Conservation (phyloP, 345 rosid genomes). For the Pistacia integerrima region DNA sequence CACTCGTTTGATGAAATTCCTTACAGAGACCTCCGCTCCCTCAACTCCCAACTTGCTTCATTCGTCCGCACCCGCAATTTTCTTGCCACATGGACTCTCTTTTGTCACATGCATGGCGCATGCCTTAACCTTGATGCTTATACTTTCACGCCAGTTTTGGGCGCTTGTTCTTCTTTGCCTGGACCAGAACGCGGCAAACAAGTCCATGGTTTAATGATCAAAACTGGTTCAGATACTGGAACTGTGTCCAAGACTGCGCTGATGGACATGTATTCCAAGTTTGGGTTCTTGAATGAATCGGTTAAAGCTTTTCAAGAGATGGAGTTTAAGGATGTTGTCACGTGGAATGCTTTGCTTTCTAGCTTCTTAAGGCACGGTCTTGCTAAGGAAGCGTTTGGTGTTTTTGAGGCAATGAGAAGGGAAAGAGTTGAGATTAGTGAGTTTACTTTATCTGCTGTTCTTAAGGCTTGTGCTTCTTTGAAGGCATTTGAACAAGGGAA, state of each 20-base stretch:
- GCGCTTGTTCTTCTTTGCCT: constrained; percentile 58
- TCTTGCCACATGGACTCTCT: constrained; percentile 57
- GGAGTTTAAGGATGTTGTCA: constrained; percentile 57
- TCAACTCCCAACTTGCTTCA: constrained; percentile 55
- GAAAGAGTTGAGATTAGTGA: constrained; percentile 58
- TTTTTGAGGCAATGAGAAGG: constrained; percentile 57
- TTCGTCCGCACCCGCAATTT: constrained; percentile 41
- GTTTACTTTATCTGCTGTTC: constrained; percentile 65
- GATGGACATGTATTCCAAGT: constrained; percentile 71
- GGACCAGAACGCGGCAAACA: constrained; percentile 53
- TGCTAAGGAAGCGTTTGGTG: constrained; percentile 52
- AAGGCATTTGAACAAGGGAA: constrained; percentile 63
- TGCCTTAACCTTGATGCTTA: constrained; percentile 46
- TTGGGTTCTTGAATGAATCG: constrained; percentile 47
- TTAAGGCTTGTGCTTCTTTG: constrained; percentile 60
- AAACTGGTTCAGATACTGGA: constrained; percentile 55
- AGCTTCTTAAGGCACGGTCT: constrained; percentile 57
- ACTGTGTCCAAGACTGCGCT: constrained; percentile 65
- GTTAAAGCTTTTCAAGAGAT: constrained; percentile 55
- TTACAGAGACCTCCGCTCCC: constrained; percentile 40
- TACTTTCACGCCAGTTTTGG: constrained; percentile 72
- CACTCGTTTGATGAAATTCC: constrained; percentile 55
- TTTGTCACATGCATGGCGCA: constrained; percentile 37
- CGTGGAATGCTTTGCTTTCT: constrained; percentile 79
- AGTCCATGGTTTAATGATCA: constrained; percentile 74